Evolutionary conservation across 345 rosid genomes (phyloP), one percentile per base, ranked within the genome.

Genomic region (Stellera chamaejasme): DNA sequence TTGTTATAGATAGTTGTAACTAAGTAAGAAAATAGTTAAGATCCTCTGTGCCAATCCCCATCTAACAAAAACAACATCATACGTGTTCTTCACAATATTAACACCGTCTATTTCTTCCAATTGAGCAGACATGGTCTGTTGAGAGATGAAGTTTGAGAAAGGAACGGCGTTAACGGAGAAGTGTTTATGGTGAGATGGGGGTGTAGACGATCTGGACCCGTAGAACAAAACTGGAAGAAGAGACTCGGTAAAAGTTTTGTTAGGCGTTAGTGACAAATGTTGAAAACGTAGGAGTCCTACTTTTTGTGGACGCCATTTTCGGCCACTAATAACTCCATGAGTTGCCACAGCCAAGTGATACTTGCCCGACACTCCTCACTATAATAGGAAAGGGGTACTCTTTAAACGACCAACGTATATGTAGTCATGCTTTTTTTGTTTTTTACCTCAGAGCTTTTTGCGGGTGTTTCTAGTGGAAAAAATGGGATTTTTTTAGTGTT

Each of bases 231-330:
- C 52, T 41, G 28, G 54, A 32, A 32, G 23, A 32, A 32, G 39
- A 32, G 39, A 32, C 39, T 8, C 39, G 1, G 39, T 32, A 32
- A 32, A 32, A 32, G 9, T 3, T 32, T 32, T 32, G 39, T 32
- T 5, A 32, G 23, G 39, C 39, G 39, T 32, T 32, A 8, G 39
- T 32, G 70, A 69, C 74, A 74, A 48, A 28, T 69, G 71, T 58
- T 39, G 52, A 8, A 27, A 54, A 42, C 27, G 10, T 7, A 45
- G 49, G 50, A 54, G 10, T 27, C 42, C 69, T 14, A 43, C 13
- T 7, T 55, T 50, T 27, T 9, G 50, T 5, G 39, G 39, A 32
- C 39, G 9, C 23, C 39, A 32, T 32, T 32, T 32, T 32, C 9
- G 5, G 3, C 5, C 39, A 32, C 39, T 32, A 5, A 8, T 32